A percentile compares a stretch with the other conserved stretches of the same genome.
phyloP scores from a whole-genome alignment of 202 grass and related monocot genomes.

The Carex arenaria region DNA sequence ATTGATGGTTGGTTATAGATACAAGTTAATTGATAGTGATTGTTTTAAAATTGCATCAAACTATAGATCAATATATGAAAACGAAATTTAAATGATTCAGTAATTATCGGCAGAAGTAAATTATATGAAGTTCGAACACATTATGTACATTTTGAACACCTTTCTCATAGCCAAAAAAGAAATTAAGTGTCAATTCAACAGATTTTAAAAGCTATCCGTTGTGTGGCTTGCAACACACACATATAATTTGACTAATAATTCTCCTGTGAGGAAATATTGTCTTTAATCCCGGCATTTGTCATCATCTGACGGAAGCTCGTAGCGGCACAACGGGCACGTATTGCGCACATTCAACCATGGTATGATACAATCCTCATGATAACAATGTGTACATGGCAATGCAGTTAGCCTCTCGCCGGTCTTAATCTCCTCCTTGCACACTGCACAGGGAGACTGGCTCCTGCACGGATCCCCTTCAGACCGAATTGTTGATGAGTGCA shows the following conservation, averaged over 20 bases:
- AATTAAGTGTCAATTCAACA: not conserved
- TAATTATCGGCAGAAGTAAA: not conserved
- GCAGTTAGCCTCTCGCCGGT: constrained; percentile 45
- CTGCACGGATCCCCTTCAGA: constrained; percentile 17
- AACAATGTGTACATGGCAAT: constrained; percentile 69
- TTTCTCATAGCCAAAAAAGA: not conserved
- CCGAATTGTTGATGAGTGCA: constrained; percentile 29
- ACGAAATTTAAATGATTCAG: not conserved
- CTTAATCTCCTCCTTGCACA: constrained; percentile 58
- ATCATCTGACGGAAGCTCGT: constrained; percentile 55
- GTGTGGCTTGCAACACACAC: too few species aligned
- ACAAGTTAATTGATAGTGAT: not conserved
- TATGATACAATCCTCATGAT: constrained; percentile 74
- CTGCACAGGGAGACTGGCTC: constrained; percentile 51
- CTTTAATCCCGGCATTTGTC: not conserved
- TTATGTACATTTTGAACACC: not conserved
- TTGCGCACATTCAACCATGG: constrained; percentile 71
- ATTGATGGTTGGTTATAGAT: not conserved
- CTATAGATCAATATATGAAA: not conserved
- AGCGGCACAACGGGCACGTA: constrained; percentile 87
- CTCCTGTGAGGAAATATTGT: not conserved
- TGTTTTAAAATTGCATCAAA: not conserved
- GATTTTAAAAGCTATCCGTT: not conserved
- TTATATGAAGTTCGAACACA: not conserved
- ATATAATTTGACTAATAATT: not conserved